A percentile compares a stretch with the other conserved stretches of the same genome.
phyloP scores from a whole-genome alignment of 768 basidiomycete species.

The Pulveroboletus ravenelii region DNA sequence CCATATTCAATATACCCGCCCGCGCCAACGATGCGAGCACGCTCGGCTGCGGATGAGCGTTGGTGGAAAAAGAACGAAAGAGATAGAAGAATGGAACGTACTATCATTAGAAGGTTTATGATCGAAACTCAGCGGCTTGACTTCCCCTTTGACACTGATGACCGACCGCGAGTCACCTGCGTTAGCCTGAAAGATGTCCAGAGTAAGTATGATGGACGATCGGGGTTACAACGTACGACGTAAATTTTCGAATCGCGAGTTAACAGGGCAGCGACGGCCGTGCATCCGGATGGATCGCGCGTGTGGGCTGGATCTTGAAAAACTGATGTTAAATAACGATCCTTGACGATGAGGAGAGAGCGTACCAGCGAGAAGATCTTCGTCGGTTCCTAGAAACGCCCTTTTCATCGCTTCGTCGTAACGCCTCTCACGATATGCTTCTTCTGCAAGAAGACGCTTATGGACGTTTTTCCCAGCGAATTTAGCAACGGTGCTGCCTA shows the following conservation, averaged over 20 bases:
- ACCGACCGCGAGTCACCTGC: slow-evolving; percentile 96
- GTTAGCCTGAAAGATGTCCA: slow-evolving; percentile 64
- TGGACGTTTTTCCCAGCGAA: slow-evolving; percentile 86
- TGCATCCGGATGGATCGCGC: slow-evolving; percentile 93
- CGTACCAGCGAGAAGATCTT: slow-evolving; percentile 83
- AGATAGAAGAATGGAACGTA: slow-evolving; percentile 34
- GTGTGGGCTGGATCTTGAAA: slow-evolving; percentile 74
- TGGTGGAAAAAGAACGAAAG: background rate
- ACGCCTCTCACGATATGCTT: slow-evolving; percentile 61
- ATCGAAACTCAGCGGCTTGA: slow-evolving; percentile 85
- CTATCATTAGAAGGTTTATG: slow-evolving; percentile 91
- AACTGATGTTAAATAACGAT: slow-evolving; percentile 2
- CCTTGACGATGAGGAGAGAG: slow-evolving; percentile 8
- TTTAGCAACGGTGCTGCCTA: slow-evolving; percentile 80
- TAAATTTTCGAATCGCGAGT: slow-evolving; percentile 75
- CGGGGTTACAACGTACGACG: slow-evolving; percentile 50
- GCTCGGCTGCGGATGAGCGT: slow-evolving; percentile 55
- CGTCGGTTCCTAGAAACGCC: slow-evolving; percentile 91
- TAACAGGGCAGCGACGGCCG: slow-evolving; percentile 84
- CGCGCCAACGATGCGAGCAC: slow-evolving; percentile 77
- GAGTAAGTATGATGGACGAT: background rate
- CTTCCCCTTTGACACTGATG: slow-evolving; percentile 77
- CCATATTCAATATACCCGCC: slow-evolving; percentile 97
- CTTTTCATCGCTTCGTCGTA: slow-evolving; percentile 78
- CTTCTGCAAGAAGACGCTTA: slow-evolving; percentile 67